Percentiles rank a stretch among this genome's conserved stretches.
Conservation (phyloP, 805 yeast genomes). For the Wickerhamiella sorbophila region DNA sequence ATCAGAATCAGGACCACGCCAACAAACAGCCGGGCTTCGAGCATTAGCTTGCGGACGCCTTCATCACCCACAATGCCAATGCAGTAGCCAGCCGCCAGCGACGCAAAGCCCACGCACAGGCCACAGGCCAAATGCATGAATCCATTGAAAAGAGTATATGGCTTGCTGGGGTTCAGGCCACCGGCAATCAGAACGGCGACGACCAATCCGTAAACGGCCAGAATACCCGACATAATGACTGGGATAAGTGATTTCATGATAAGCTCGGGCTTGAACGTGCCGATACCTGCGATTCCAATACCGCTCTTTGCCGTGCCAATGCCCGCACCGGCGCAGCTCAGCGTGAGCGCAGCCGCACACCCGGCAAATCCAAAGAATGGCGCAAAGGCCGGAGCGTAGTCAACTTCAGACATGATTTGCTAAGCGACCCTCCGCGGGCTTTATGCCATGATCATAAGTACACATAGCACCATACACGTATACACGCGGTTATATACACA, state of each 20-base stretch:
- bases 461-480: no score
- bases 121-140: conserved; percentile 97
- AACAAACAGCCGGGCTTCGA: conserved; percentile 76
- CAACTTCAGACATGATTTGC: conserved; percentile 20
- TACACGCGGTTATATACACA: no score
- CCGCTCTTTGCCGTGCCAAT: conserved; percentile 98
- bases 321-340: conserved; percentile 96
- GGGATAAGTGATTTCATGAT: conserved; percentile 88
- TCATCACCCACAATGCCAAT: conserved; percentile 90
- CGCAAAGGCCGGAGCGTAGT: conserved; percentile 79
- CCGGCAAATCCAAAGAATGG: conserved; percentile 97
- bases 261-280: conserved; percentile 92
- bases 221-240: conserved; percentile 95
- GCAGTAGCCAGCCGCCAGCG: conserved; percentile 93
- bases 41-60: conserved; percentile 79
- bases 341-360: conserved; percentile 81
- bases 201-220: conserved; percentile 92
- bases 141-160: conserved; percentile 85
- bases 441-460: no score
- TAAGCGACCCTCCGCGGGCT: not conserved
- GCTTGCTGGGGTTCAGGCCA: conserved; percentile 60
- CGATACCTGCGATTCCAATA: conserved; percentile 94
- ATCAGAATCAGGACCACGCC: conserved; percentile 81
- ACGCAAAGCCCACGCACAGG: conserved; percentile 87
- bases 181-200: conserved; percentile 88